phyloP scores from a whole-genome alignment of 2,329 filamentous ascomycete genomes.

The Metarhizium rileyi region DNA sequence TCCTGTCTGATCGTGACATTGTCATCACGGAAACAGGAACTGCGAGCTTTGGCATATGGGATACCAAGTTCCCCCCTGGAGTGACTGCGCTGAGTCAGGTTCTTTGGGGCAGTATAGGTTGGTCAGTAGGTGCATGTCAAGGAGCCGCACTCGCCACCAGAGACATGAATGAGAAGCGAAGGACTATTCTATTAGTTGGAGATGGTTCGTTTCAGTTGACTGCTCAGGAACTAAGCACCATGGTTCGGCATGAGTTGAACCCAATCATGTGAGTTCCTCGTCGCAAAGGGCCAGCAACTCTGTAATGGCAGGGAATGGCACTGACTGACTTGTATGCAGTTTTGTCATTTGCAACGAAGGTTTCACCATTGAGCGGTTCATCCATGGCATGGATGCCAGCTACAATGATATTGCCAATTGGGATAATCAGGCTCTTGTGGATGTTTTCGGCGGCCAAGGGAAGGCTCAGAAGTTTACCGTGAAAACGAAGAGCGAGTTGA shows the following conservation, averaged over 20 bases:
- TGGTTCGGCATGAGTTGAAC: slow-evolving; percentile 64
- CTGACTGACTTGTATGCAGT: slow-evolving; percentile 23
- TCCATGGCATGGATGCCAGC: slow-evolving; percentile 67
- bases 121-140: slow-evolving; percentile 48
- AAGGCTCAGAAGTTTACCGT: slow-evolving; percentile 54
- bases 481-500: slow-evolving; percentile 59
- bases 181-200: slow-evolving; percentile 80
- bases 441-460: slow-evolving; percentile 56
- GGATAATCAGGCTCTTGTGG: slow-evolving; percentile 60
- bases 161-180: slow-evolving; percentile 47
- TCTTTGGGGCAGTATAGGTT: slow-evolving; percentile 59
- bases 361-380: slow-evolving; percentile 81
- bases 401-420: slow-evolving; percentile 78
- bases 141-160: slow-evolving; percentile 65
- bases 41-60: slow-evolving; percentile 80
- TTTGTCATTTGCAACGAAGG: slow-evolving; percentile 84
- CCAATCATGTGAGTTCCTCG: slow-evolving; percentile 57
- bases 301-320: background rate
- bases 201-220: slow-evolving; percentile 83
- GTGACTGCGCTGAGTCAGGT: slow-evolving; percentile 76
- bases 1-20: slow-evolving; percentile 62
- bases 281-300: background rate
- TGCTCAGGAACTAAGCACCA: slow-evolving; percentile 73
- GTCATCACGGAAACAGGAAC: slow-evolving; percentile 84
- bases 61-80: slow-evolving; percentile 66